Evolutionary conservation across 805 yeast genomes (phyloP).

Genomic region (Suhomyces canberraensis): DNA sequence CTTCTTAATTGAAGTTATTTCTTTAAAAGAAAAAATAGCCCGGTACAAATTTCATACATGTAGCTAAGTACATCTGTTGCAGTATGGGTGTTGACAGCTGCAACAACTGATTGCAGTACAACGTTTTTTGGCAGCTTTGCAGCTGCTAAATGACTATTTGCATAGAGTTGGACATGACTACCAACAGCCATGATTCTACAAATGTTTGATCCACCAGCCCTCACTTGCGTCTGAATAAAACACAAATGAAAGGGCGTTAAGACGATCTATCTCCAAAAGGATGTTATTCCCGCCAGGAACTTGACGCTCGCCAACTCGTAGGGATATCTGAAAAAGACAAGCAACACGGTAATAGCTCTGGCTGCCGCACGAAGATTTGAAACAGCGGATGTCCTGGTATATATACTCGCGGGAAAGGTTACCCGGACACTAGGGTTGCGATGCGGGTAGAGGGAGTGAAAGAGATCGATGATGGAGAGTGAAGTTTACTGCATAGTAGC

Average conservation of each 20-base stretch:
- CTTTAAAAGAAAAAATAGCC: no score
- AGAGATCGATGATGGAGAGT: background rate
- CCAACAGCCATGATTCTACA: no score
- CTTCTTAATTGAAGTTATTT: no score
- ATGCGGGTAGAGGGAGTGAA: background rate
- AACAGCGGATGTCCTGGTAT: background rate
- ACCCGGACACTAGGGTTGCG: constrained; percentile 13
- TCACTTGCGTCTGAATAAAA: constrained; percentile 21
- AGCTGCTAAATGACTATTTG: no score
- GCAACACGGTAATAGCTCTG: constrained; percentile 52
- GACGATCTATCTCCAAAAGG: constrained; percentile 38
- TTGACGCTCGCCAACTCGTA: constrained; percentile 51
- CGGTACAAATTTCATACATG: no score
- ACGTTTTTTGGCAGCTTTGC: no score
- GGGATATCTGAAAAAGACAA: constrained; percentile 45
- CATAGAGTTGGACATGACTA: no score
- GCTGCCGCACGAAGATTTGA: constrained; percentile 49
- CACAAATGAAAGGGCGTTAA: constrained; percentile 39
- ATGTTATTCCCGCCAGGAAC: constrained; percentile 46
- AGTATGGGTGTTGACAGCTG: no score
- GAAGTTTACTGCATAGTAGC: no score
- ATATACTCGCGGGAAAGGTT: constrained; percentile 4
- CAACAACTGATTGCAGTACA: no score
- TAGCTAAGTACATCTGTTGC: no score
- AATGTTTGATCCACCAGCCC: constrained; percentile 50